These are phyloP conservation scores for Scenedesmus sp. DNA, from an alignment of 163 green algal genomes.

Conservation along the genomic window DNA sequence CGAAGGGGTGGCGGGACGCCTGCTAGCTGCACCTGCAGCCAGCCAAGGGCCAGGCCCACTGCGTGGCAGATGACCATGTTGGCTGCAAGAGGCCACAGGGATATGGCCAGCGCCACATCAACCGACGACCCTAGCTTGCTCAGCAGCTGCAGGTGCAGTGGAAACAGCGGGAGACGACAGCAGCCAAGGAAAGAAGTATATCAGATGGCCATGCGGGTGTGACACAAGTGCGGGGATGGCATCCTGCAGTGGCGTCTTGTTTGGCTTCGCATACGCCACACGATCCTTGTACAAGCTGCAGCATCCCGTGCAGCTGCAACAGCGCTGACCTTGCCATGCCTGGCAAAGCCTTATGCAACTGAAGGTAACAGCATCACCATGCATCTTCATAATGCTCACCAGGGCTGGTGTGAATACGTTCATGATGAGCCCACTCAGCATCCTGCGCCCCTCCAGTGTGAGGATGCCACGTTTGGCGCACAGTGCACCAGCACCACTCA, in stretches of 20 bases:
- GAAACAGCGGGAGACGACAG: neutral
- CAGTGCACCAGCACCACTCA: constrained; percentile 12
- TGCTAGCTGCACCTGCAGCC: constrained; percentile 43
- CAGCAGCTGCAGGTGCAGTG: constrained; percentile 50
- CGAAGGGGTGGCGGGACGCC: constrained; percentile 45
- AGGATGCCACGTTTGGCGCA: constrained; percentile 54
- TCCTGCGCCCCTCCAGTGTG: constrained; percentile 49
- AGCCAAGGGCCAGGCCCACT: constrained; percentile 65
- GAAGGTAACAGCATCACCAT: no score
- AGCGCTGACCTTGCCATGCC: no score
- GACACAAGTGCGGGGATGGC: no score
- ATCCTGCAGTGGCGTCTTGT: no score
- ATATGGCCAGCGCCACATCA: constrained; percentile 29
- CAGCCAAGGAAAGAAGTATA: neutral
- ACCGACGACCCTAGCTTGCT: constrained; percentile 62
- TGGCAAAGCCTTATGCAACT: no score
- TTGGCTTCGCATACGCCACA: no score
- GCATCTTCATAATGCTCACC: neutral
- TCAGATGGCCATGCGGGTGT: neutral
- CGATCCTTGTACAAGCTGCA: no score
- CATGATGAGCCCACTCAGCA: constrained; percentile 63
- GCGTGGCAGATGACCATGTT: constrained; percentile 64
- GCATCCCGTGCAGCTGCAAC: no score
- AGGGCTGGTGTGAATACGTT: constrained; percentile 72
- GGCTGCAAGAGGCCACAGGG: constrained; percentile 70